phyloP scores from a whole-genome alignment of 164 flowering plant species.

The Pachysandra terminalis region DNA sequence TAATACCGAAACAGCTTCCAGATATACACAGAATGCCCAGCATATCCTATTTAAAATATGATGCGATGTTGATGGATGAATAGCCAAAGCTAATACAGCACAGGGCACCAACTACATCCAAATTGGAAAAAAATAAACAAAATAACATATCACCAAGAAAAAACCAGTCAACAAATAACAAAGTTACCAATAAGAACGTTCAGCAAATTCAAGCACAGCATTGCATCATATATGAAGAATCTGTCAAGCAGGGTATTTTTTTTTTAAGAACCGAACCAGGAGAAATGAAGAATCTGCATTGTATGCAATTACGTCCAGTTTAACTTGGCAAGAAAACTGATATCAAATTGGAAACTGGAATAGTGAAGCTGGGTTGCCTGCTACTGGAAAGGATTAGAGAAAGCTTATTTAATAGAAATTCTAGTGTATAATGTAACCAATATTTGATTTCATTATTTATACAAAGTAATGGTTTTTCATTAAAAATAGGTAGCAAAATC shows the following conservation, averaged over 20 bases:
- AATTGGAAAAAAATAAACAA: slow-evolving; percentile 1
- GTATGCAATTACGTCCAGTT: neutral
- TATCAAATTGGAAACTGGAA: too few relatives aligned
- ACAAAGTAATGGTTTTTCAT: too few relatives aligned
- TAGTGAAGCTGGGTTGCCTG: too few relatives aligned
- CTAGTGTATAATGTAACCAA: too few relatives aligned
- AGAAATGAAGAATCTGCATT: neutral
- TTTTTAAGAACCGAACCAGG: too few relatives aligned
- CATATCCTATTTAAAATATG: slow-evolving; percentile 57
- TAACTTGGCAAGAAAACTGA: too few relatives aligned
- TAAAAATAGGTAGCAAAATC: too few relatives aligned
- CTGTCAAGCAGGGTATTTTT: too few relatives aligned
- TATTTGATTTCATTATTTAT: too few relatives aligned
- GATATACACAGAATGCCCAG: slow-evolving; percentile 96
- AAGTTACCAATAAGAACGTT: neutral
- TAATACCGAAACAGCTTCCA: slow-evolving; percentile 94
- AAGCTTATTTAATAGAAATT: too few relatives aligned
- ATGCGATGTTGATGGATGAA: slow-evolving; percentile 93
- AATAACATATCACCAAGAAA: neutral
- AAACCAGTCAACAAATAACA: neutral
- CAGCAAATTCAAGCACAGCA: neutral
- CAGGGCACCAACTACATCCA: slow-evolving; percentile 68
- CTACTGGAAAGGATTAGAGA: too few relatives aligned
- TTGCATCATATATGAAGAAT: neutral
- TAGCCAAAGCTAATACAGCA: slow-evolving; percentile 60